Percentiles rank a stretch among this genome's conserved stretches.
Evolutionary conservation across 495 filamentous ascomycete species (phyloP).

Genomic region (Aspergillus funiculosus): DNA sequence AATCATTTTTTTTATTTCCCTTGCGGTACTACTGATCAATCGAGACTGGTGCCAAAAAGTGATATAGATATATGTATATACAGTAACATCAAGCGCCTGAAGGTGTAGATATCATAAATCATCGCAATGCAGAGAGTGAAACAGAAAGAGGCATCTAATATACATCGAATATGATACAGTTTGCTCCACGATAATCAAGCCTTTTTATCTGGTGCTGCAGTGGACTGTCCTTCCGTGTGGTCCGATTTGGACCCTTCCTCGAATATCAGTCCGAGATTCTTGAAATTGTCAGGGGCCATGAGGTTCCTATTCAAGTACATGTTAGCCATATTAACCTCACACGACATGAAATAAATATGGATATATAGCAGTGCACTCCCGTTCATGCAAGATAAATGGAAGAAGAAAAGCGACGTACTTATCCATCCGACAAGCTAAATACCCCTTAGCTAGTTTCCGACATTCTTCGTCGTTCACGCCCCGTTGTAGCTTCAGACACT

Average conservation of each 20-base stretch:
- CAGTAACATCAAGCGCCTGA: no score
- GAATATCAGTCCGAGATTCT: conserved; percentile 80
- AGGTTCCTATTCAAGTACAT: conserved; percentile 58
- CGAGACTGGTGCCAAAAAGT: no score
- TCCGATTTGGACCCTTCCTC: conserved; percentile 24
- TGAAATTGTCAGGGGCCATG: conserved; percentile 90
- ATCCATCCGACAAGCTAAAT: conserved; percentile 91
- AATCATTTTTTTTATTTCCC: no score
- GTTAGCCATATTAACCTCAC: neutral
- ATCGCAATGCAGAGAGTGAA: no score
- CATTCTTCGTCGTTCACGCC: conserved; percentile 85
- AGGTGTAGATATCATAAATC: no score
- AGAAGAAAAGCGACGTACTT: conserved; percentile 51
- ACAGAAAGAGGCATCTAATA: no score
- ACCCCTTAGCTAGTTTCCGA: conserved; percentile 76
- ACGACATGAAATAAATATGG: no score
- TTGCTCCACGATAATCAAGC: no score
- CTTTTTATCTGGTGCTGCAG: neutral
- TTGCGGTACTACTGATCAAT: no score
- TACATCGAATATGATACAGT: no score
- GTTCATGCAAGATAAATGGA: neutral
- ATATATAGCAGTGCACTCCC: neutral
- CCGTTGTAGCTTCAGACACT: conserved; percentile 71
- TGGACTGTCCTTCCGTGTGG: conserved; percentile 5
- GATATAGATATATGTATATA: no score